Conservation (phyloP, 164 flowering plant genomes). For the Aristolochia fimbriata region DNA sequence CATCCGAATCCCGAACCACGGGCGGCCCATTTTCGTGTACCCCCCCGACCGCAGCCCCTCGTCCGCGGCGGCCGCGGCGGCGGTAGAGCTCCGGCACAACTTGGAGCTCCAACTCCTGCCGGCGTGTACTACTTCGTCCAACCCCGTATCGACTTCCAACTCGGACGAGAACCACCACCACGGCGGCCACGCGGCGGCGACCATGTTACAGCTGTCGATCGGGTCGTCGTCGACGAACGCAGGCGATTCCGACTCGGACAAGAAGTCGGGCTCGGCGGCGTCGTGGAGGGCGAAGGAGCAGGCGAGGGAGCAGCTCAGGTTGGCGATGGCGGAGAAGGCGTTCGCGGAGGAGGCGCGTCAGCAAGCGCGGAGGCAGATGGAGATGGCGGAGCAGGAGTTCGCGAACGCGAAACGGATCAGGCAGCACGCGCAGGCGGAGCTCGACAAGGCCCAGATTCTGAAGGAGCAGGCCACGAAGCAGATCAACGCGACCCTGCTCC, state of each 20-base stretch:
- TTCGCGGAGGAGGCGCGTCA: constrained; percentile 70
- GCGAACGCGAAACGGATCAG: constrained; percentile 70
- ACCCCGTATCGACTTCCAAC: no score
- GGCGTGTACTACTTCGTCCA: no score
- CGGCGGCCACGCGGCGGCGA: no score
- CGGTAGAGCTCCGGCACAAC: constrained; percentile 20
- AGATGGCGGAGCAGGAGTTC: constrained; percentile 74
- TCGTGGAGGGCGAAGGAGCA: constrained; percentile 31
- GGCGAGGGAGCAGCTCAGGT: constrained; percentile 43
- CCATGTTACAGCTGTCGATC: constrained; percentile 67
- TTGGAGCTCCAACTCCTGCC: constrained; percentile 72
- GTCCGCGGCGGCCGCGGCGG: background rate
- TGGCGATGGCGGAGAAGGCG: constrained; percentile 61
- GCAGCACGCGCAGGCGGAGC: constrained; percentile 68
- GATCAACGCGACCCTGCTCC: constrained; percentile 52
- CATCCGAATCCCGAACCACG: constrained; percentile 20
- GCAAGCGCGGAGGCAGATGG: constrained; percentile 63
- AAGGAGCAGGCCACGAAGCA: constrained; percentile 59
- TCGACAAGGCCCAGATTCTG: constrained; percentile 59
- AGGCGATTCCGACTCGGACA: constrained; percentile 8
- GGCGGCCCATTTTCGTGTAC: constrained; percentile 15
- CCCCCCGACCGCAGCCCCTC: constrained; percentile 11
- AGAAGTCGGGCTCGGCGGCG: constrained; percentile 6
- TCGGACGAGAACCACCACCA: constrained; percentile 30
- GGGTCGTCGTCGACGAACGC: constrained; percentile 37